phyloP scores from a whole-genome alignment of 176 grass and related monocot species.

The Rhynchospora pubera region DNA sequence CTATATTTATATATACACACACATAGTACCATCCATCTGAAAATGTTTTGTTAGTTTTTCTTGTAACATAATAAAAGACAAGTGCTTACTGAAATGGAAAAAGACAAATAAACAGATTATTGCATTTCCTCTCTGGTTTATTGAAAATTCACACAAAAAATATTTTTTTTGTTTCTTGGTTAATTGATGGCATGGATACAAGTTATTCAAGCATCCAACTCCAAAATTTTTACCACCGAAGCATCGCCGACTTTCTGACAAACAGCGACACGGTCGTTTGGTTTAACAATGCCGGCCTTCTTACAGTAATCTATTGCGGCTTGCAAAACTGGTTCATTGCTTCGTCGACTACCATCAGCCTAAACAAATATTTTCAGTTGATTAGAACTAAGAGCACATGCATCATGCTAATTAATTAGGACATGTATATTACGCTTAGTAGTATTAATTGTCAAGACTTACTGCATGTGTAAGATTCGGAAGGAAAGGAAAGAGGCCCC shows the following conservation, averaged over 20 bases:
- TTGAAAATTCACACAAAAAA: not conserved
- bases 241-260: slow-evolving; percentile 3
- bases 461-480: not conserved
- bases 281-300: not conserved
- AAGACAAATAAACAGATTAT: not conserved
- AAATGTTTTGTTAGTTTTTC: no score
- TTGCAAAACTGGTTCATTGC: slow-evolving; percentile 9
- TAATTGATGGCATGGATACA: not conserved
- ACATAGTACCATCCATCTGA: no score
- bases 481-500: slow-evolving; percentile 5
- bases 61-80: not conserved
- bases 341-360: not conserved
- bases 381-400: not conserved
- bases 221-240: not conserved
- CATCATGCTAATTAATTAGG: not conserved
- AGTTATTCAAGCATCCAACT: not conserved
- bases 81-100: not conserved
- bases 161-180: not conserved
- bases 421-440: not conserved
- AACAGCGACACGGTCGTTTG: not conserved
- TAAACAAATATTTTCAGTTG: not conserved
- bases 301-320: not conserved
- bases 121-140: not conserved
- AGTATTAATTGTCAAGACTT: not conserved
- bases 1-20: no score